Conservation (phyloP, 129 eudicot species). For the Ambrosia artemisiifolia region DNA sequence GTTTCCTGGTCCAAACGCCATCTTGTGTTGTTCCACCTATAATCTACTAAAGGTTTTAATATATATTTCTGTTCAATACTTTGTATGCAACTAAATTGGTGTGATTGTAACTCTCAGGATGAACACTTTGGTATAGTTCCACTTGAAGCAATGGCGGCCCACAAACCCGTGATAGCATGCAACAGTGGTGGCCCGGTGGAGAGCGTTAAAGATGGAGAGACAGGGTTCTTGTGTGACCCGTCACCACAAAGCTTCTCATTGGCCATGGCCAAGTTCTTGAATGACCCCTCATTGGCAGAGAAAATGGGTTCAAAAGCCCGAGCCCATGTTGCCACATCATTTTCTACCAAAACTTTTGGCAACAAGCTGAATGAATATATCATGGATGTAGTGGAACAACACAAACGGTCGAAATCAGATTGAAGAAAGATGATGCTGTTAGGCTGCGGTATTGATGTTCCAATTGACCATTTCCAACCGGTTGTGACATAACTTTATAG, state of each 20-base stretch:
- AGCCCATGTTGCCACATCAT: slow-evolving; percentile 49
- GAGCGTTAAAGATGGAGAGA: slow-evolving; percentile 33
- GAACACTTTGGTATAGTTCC: slow-evolving; percentile 96
- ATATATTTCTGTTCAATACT: not conserved
- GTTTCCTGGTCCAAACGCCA: not conserved
- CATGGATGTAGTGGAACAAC: slow-evolving; percentile 16
- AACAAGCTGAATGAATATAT: slow-evolving; percentile 52
- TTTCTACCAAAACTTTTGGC: slow-evolving; percentile 70
- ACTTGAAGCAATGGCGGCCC: slow-evolving; percentile 89
- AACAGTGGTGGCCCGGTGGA: slow-evolving; percentile 95
- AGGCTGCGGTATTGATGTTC: not conserved
- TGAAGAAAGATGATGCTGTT: not conserved
- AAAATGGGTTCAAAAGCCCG: slow-evolving; percentile 65
- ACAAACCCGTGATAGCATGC: slow-evolving; percentile 89
- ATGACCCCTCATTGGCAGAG: slow-evolving; percentile 49
- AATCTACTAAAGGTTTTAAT: not conserved
- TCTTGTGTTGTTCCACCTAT: not conserved
- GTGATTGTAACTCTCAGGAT: slow-evolving; percentile 37
- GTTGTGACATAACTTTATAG: not conserved
- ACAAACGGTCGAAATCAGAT: not conserved
- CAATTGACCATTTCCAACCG: not conserved
- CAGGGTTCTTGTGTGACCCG: slow-evolving; percentile 50
- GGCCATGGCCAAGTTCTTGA: slow-evolving; percentile 57
- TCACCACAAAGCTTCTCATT: slow-evolving; percentile 53
- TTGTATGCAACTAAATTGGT: not conserved